Evolutionary conservation across 805 yeast genomes (phyloP).

Genomic region (Candida patagonica): DNA sequence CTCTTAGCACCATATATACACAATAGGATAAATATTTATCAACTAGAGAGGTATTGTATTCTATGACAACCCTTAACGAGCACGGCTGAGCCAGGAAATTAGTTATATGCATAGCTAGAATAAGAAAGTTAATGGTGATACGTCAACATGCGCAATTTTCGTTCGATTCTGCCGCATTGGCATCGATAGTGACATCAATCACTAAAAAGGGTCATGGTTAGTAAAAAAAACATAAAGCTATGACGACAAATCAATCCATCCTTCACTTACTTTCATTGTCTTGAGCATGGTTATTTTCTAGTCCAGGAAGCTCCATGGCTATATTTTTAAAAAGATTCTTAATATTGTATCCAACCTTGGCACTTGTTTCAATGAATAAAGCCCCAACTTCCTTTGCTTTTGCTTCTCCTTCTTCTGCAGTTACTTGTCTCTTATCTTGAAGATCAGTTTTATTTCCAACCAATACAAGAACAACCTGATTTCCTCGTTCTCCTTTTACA

Average conservation of each 20-base stretch:
- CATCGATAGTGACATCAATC: constrained; percentile 16
- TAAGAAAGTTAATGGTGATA: no score
- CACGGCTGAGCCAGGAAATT: no score
- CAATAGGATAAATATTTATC: no score
- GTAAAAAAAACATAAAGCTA: neutral
- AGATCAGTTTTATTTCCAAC: constrained; percentile 93
- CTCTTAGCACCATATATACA: no score
- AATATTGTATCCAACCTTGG: constrained; percentile 91
- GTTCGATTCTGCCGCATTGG: constrained; percentile 3
- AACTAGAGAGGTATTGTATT: no score
- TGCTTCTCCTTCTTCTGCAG: constrained; percentile 82
- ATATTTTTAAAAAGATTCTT: constrained; percentile 81
- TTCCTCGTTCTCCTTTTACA: constrained; percentile 86
- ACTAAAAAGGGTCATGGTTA: constrained; percentile 4
- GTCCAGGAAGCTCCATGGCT: constrained; percentile 85
- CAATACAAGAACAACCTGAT: constrained; percentile 75
- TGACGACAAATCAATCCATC: neutral
- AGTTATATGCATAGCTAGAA: no score
- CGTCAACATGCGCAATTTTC: constrained; percentile 12
- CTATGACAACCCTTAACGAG: no score
- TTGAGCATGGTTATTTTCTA: constrained; percentile 33
- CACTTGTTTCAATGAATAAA: constrained; percentile 83
- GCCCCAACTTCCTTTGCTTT: constrained; percentile 68
- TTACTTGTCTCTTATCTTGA: constrained; percentile 71
- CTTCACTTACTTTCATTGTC: constrained; percentile 18